phyloP scores from a whole-genome alignment of 2,329 filamentous ascomycete species.

The Didymella pomorum region DNA sequence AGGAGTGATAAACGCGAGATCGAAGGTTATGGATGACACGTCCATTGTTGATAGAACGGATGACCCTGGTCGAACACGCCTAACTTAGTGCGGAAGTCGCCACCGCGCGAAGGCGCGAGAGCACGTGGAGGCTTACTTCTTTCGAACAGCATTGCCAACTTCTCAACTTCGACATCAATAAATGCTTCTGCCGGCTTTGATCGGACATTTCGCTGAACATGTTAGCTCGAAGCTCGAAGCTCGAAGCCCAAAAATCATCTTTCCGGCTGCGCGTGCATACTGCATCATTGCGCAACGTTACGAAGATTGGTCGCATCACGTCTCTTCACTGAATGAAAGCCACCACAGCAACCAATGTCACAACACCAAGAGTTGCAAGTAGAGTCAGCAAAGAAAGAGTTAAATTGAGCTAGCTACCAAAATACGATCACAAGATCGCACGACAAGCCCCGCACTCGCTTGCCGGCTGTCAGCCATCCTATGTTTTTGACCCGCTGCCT shows the following conservation, averaged over 20 bases:
- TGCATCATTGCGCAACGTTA: too few relatives aligned
- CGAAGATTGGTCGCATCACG: background rate
- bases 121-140: constrained; percentile 9
- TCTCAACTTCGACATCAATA: background rate
- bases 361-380: background rate
- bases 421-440: background rate
- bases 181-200: background rate
- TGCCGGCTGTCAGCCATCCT: background rate
- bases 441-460: background rate
- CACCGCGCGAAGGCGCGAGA: constrained; percentile 14
- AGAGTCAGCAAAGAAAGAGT: background rate
- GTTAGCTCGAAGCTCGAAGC: too few relatives aligned
- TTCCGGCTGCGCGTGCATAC: too few relatives aligned
- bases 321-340: background rate
- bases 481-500: background rate
- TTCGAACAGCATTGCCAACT: background rate
- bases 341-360: background rate
- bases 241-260: too few relatives aligned
- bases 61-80: background rate
- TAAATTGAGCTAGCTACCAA: background rate
- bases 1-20: background rate
- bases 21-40: background rate
- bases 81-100: background rate
- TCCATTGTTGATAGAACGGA: background rate
- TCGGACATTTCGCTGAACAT: too few relatives aligned